These are phyloP conservation scores for Penicillium aurantiogriseum DNA, from an alignment of 2,329 filamentous ascomycete species.

Conservation along the genomic window DNA sequence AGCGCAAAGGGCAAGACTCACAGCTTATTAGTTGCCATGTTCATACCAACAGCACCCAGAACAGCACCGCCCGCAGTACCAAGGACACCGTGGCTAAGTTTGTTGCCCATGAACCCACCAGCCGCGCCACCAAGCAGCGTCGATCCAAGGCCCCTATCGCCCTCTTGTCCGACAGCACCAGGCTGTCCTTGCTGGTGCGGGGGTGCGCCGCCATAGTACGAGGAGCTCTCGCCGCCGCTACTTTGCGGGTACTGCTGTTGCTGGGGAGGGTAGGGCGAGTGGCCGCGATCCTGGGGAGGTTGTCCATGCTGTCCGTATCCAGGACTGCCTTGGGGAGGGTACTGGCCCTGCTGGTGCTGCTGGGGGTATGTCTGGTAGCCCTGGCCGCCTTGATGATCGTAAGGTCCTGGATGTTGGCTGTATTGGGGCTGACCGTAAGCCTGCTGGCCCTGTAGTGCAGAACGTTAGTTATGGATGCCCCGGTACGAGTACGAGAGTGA, in stretches of 20 bases:
- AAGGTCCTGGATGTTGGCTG: conserved; percentile 16
- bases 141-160: conserved; percentile 22
- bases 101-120: conserved; percentile 21
- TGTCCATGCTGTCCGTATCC: conserved; percentile 20
- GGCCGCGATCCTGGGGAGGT: conserved; percentile 15
- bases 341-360: conserved; percentile 10
- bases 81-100: conserved; percentile 17
- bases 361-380: conserved; percentile 15
- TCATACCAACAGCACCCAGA: conserved; percentile 21
- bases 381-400: conserved; percentile 11
- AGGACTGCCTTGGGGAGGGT: conserved; percentile 18
- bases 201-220: conserved; percentile 31
- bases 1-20: conserved; percentile 7
- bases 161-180: conserved; percentile 19
- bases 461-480: not conserved
- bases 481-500: not conserved
- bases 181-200: conserved; percentile 23
- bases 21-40: conserved; percentile 15
- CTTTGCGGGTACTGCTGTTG: conserved; percentile 25
- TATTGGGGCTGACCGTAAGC: conserved; percentile 20
- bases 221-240: conserved; percentile 32
- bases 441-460: conserved; percentile 16
- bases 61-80: conserved; percentile 21
- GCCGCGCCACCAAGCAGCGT: conserved; percentile 23
- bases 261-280: conserved; percentile 15